phyloP scores from a whole-genome alignment of 2,329 filamentous ascomycete species.

The Aureobasidium mangrovei region DNA sequence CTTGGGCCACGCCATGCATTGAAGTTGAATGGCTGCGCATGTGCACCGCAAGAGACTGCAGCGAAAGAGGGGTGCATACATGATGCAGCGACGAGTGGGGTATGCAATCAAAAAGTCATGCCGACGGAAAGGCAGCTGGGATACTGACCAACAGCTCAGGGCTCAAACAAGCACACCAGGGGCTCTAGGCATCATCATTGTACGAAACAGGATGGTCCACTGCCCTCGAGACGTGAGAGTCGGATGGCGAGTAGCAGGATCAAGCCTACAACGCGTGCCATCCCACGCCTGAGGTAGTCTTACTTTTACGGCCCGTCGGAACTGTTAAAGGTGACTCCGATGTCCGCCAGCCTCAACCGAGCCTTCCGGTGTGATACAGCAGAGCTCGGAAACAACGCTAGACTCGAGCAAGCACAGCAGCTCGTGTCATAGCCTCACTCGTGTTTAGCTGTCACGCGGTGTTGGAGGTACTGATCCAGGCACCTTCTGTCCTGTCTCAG shows the following conservation, averaged over 20 bases:
- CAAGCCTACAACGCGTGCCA: background rate
- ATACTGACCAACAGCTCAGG: background rate
- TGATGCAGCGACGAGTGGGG: background rate
- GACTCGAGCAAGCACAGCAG: background rate
- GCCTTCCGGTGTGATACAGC: background rate
- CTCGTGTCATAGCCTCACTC: background rate
- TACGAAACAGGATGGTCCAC: background rate
- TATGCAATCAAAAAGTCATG: constrained; percentile 2
- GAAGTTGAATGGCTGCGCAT: background rate
- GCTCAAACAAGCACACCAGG: background rate
- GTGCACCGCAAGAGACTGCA: background rate
- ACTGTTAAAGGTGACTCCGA: background rate
- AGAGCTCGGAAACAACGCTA: background rate
- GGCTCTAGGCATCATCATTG: background rate
- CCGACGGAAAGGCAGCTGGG: constrained; percentile 2
- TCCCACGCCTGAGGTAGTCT: background rate
- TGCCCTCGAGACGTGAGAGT: constrained; percentile 1
- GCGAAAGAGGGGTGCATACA: constrained; percentile 9
- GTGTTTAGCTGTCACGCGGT: background rate
- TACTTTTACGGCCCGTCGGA: background rate
- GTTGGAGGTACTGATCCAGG: background rate
- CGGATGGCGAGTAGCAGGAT: background rate
- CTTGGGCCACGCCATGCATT: background rate
- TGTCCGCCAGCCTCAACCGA: background rate
- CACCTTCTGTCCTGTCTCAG: background rate